Evolutionary conservation across 129 eudicot genomes (phyloP), one percentile per base, ranked within the genome.

Genomic region (Scalesia atractyloides): DNA sequence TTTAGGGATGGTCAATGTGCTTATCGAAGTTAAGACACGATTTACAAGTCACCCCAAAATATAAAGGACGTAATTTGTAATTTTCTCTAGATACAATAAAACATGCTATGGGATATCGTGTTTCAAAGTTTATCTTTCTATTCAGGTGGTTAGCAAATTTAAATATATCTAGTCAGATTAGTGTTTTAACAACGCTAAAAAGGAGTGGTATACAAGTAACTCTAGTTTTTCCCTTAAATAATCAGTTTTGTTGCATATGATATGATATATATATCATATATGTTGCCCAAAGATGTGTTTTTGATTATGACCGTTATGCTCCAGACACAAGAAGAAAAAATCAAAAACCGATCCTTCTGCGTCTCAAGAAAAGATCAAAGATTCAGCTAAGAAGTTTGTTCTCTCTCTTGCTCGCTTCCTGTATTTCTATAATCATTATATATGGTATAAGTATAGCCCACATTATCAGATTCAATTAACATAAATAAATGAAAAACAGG

Each of bases 311-410:
- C 69, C 52, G 5, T 64, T 56, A 47, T 59, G 10, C 22, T 64
- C 44, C 87, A 89, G 96, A 80, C 88, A 64, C 68, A 85, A 72
- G 68, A 81, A 58, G 74, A 89, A 86, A 85, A 89, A 81, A 79
- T 84, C 86, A 26, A 85, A 80, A 76, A 71, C 83, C 13, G 84
- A 72, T 78, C 41, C 76, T 46, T 83, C 77, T 30, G 72, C 50
- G 3, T 83, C 86, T 53, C 83, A 73, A 36, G 84, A 76, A 3
- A 81, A 72, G 76, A 69, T 33, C 60, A 86, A 82, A 22, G 78
- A 19, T 69, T 77, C 90, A 36, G 60, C 81, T 47, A 89, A 84
- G 66, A 76, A 84, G 97, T 89, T 0, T 6, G 83, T 68, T n/a
- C 1, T 64, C 1, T 17, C 69, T 26, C 39, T 70, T 19, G 33